Evolutionary conservation across 176 grass and related monocot genomes (phyloP), one percentile per base, ranked within the genome.

Genomic region (Aegilops bicornis): DNA sequence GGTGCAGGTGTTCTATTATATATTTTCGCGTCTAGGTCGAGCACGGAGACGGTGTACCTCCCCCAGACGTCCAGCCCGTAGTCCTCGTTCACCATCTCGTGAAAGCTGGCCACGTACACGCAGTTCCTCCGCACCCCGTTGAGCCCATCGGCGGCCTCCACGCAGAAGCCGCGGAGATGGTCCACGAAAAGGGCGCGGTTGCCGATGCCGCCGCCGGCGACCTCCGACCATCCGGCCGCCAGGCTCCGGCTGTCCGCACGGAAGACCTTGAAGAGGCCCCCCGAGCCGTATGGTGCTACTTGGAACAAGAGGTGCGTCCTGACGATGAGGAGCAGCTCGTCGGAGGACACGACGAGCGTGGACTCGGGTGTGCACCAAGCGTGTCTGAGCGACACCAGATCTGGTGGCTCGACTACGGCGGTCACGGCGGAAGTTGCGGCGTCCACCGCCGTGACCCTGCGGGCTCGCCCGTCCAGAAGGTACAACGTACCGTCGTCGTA

Each of bases 91-190:
- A 66, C 86, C 58, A 37, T 15, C 68, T 40, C 59, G 69, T 56
- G 15, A 22, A 30, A 24, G 42, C 68, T 75, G 3, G 69, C 59
- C 8, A 75, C 13, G 85, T 87, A 82, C 31, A 82, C 9, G 86
- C 69, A 82, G 86, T 87, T 82, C 22, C 85, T 25, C 29, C 69
- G 23, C 67, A 87, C 9, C 68, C 85, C 85, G 78, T 74, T 74
- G 19, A 62, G 19, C 20, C 3, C 37, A 56, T 19, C 37, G 78
- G 54, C 78, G 77, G 56, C 78, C 40, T 87, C 78, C 40, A 87
- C 85, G 29, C 39, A 81, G 58, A 81, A 74, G 56, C 68, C 85
- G 1, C 69, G 85, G 14, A 81, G 7, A 69, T 65, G 85, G 39
- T 87, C 85, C 9, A 87, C 77, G 69, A 87, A 65, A 30, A 81